Evolutionary conservation across 192 early-diverging fungal genomes (phyloP), one percentile per base, ranked within the genome.

Genomic region (Coemansia sp.): DNA sequence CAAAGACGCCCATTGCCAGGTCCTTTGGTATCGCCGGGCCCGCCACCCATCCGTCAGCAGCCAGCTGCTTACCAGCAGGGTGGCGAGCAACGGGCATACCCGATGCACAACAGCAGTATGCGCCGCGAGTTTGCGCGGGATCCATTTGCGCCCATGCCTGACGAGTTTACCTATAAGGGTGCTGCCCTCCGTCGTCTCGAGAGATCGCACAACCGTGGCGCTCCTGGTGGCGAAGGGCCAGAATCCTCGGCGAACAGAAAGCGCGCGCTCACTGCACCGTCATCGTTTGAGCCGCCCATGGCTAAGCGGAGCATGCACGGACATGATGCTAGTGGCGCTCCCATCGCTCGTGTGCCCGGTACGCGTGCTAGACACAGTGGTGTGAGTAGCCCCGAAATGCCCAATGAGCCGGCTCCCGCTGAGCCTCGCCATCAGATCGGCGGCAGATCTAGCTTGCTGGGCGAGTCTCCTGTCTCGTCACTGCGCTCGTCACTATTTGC

Each of bases 211-310:
- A 66, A 46, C 8, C 72, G 78, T n/a, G 62, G 65, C 10, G 58
- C 62, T 9, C 5, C 67, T 27, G 52, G 44, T 13, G 66, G 62
- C 62, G 49, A 38, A 0, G 68, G 43, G 22, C n/a, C 36, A 4
- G 72, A 47, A 9, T 24, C 64, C 1, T 60, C 47, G 31, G 50
- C 55, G 9, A 84, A 52, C 72, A 75, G 82, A 43, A 84, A 84
- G 41, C 73, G 82, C 15, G 82, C 82, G 5, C 64, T 84, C n/a
- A 84, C 82, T 3, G 82, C 82, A 13, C 82, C 82, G 2, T 84
- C 82, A n/a, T 77, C 73, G 27, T 65, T 73, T 6, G 82, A 84
- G 6, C 68, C 82, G 20, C 61, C 61, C 2, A 7, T 62, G 31
- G n/a, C 60, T 15, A 15, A 65, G 18, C 41, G 68, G 46, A 64